Evolutionary conservation across 2,329 filamentous ascomycete genomes (phyloP).

Genomic region (Sporothrix inflata): DNA sequence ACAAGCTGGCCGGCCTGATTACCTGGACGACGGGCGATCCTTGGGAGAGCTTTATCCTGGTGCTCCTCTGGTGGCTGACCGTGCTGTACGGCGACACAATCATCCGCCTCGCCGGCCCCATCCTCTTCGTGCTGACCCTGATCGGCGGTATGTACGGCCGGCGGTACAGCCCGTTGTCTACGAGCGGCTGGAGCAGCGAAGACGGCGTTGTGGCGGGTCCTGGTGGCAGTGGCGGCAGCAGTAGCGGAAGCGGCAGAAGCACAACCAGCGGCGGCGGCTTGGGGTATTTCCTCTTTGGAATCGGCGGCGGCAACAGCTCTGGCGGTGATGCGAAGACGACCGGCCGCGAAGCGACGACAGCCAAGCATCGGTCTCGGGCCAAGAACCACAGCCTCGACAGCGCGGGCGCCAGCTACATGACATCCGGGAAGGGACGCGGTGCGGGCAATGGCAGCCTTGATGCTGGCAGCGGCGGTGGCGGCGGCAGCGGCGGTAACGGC

Average conservation of each 20-base stretch:
- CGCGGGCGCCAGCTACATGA: constrained; percentile 31
- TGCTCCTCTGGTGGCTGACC: constrained; percentile 82
- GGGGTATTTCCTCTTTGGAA: constrained; percentile 67
- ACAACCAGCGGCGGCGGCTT: constrained; percentile 31
- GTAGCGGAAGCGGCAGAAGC: constrained; percentile 53
- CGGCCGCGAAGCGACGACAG: constrained; percentile 27
- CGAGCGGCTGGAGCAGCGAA: constrained; percentile 69
- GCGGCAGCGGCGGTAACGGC: constrained; percentile 31
- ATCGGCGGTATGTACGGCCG: constrained; percentile 92
- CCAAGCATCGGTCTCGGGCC: constrained; percentile 31
- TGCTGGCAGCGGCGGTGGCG: constrained; percentile 33
- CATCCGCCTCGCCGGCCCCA: constrained; percentile 79
- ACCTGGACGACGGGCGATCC: constrained; percentile 94
- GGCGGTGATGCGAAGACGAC: constrained; percentile 36
- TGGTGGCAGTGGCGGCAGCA: constrained; percentile 53
- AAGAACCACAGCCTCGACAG: constrained; percentile 40
- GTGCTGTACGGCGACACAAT: constrained; percentile 84
- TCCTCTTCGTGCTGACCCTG: constrained; percentile 76
- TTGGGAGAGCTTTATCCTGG: constrained; percentile 94
- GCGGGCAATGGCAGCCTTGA: constrained; percentile 26
- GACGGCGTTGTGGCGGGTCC: constrained; percentile 43
- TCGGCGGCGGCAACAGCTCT: constrained; percentile 55
- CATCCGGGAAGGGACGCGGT: constrained; percentile 17
- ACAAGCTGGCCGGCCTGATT: constrained; percentile 79
- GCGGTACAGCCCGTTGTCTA: constrained; percentile 86